phyloP scores from a whole-genome alignment of 1,284 basidiomycete species.

The Pseudozyma sp. region DNA sequence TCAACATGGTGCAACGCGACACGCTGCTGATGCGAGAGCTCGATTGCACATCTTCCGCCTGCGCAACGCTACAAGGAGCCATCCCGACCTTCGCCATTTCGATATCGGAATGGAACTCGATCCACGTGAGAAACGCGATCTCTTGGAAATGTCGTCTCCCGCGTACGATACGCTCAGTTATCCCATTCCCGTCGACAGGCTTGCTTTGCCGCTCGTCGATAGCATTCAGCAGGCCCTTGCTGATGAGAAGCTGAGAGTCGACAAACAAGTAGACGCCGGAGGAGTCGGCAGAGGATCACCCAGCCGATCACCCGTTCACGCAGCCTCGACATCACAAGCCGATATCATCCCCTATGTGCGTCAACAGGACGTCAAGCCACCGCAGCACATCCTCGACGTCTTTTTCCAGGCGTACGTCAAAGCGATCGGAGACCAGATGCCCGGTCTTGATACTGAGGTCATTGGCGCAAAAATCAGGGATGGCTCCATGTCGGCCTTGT shows the following conservation, averaged over 20 bases:
- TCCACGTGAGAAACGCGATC: conserved; percentile 16
- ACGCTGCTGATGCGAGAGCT: neutral
- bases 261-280: neutral
- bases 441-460: conserved; percentile 34
- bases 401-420: conserved; percentile 28
- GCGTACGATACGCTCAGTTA: conserved; percentile 39
- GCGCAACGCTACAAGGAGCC: conserved; percentile 1
- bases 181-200: conserved; percentile 41
- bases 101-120: conserved; percentile 32
- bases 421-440: conserved; percentile 41
- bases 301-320: conserved; percentile 7
- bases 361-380: conserved; percentile 34
- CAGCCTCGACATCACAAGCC: conserved; percentile 3
- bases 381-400: conserved; percentile 16
- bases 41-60: conserved; percentile 36
- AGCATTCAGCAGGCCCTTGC: conserved; percentile 13
- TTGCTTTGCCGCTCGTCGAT: conserved; percentile 22
- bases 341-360: conserved; percentile 27
- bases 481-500: conserved; percentile 33
- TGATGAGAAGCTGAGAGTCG: neutral
- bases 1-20: neutral
- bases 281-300: neutral
- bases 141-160: conserved; percentile 21
- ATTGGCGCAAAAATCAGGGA: conserved; percentile 25
- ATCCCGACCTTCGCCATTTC: conserved; percentile 32